These are phyloP conservation scores for Pseudozyma sp. DNA, from an alignment of 1,284 basidiomycete species.

Conservation along the genomic window DNA sequence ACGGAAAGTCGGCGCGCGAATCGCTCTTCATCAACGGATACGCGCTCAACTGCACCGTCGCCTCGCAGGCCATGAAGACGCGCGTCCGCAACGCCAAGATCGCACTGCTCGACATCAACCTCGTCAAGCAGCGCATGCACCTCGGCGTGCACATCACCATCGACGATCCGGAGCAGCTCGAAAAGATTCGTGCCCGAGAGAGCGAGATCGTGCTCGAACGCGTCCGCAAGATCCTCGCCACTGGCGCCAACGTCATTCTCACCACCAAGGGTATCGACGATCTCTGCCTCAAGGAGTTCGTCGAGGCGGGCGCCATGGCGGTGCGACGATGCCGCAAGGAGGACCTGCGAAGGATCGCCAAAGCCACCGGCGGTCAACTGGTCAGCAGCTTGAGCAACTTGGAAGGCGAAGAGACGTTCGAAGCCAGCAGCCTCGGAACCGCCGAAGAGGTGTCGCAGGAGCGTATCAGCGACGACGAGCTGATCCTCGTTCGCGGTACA, in stretches of 20 bases:
- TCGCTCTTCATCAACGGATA: conserved; percentile 96
- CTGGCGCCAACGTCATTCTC: conserved; percentile 95
- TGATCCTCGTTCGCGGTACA: conserved; percentile 96
- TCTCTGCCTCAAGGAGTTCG: conserved; percentile 96
- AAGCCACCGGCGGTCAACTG: conserved; percentile 93
- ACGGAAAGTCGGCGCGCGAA: conserved; percentile 94
- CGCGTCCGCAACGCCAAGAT: conserved; percentile 93
- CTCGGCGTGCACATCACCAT: conserved; percentile 97
- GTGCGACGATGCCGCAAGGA: conserved; percentile 98
- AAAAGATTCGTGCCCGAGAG: conserved; percentile 94
- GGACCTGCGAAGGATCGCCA: conserved; percentile 94
- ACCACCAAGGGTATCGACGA: conserved; percentile 99
- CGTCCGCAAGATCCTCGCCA: conserved; percentile 92
- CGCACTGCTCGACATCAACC: conserved; percentile 97
- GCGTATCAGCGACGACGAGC: conserved; percentile 96
- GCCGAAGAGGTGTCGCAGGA: conserved; percentile 98
- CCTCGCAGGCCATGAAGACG: conserved; percentile 99
- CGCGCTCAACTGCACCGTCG: conserved; percentile 98
- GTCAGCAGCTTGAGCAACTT: conserved; percentile 94
- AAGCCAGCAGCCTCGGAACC: conserved; percentile 85
- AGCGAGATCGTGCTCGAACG: conserved; percentile 95
- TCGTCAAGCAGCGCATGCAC: conserved; percentile 97
- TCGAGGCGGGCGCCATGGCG: conserved; percentile 98
- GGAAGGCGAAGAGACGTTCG: conserved; percentile 98
- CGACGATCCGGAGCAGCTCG: conserved; percentile 92